These are phyloP conservation scores for Sugiyamaella marilandica DNA, from an alignment of 805 yeast species.

Conservation along the genomic window DNA sequence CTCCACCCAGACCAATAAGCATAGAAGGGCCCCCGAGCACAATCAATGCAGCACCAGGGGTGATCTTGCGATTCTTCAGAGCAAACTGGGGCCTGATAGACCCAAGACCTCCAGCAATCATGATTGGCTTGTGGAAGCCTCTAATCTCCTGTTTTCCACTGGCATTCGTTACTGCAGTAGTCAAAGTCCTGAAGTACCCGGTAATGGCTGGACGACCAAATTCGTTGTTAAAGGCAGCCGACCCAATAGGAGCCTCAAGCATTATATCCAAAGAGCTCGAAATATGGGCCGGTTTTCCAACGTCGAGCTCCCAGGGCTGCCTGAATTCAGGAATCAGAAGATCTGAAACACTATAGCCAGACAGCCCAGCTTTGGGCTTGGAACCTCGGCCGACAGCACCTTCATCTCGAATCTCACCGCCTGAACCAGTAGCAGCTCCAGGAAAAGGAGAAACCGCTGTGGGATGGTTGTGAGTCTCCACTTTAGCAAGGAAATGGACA, in stretches of 20 bases:
- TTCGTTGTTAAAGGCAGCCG: conserved; percentile 97
- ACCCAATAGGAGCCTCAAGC: conserved; percentile 96
- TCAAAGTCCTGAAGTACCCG: conserved; percentile 94
- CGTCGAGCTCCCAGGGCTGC: conserved; percentile 93
- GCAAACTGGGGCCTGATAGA: conserved; percentile 91
- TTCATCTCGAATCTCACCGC: conserved; percentile 99
- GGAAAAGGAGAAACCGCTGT: conserved; percentile 99
- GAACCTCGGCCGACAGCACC: conserved; percentile 99
- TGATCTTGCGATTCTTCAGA: conserved; percentile 76
- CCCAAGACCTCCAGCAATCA: conserved; percentile 99
- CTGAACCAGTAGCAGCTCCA: conserved; percentile 99
- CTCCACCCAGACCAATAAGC: conserved; percentile 99
- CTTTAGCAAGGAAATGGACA: conserved; percentile 88
- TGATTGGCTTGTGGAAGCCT: conserved; percentile 98
- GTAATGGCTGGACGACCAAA: conserved; percentile 97
- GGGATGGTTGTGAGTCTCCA: conserved; percentile 98
- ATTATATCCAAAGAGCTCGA: conserved; percentile 90
- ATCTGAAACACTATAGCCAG: conserved; percentile 91
- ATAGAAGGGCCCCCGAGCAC: conserved; percentile 97
- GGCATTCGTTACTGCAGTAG: conserved; percentile 64
- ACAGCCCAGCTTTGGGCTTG: conserved; percentile 90
- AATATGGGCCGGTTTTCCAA: conserved; percentile 90
- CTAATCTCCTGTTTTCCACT: conserved; percentile 69
- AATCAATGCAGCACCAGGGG: conserved; percentile 86
- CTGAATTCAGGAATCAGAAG: conserved; percentile 74